Percentiles rank a stretch among this genome's conserved stretches.
Evolutionary conservation across 2,329 filamentous ascomycete genomes (phyloP).

Genomic region (Paraphoma chrysanthemicola): DNA sequence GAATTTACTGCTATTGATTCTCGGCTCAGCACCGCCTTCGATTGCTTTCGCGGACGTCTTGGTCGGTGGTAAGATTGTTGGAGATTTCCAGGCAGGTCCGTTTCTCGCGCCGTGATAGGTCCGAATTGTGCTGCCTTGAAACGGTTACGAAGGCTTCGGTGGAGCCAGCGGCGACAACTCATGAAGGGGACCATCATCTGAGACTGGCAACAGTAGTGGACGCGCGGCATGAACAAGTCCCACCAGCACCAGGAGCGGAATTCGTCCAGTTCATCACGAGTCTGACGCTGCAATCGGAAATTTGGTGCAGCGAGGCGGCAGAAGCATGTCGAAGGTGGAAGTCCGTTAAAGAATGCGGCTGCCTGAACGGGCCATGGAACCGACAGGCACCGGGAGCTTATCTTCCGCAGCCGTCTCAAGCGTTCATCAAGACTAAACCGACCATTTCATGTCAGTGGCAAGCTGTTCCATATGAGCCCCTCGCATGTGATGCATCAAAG

Average conservation of each 20-base stretch:
- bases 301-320: constrained; percentile 9
- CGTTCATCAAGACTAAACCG: constrained; percentile 15
- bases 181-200: constrained; percentile 23
- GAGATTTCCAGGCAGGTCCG: constrained; percentile 27
- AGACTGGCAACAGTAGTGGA: constrained; percentile 22
- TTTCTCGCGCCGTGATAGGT: constrained; percentile 31
- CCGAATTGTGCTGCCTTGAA: constrained; percentile 39
- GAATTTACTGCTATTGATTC: too few relatives aligned
- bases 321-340: constrained; percentile 14
- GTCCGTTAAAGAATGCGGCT: constrained; percentile 10
- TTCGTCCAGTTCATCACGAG: constrained; percentile 6
- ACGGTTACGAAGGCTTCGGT: constrained; percentile 21
- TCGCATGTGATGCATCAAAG: constrained; percentile 29
- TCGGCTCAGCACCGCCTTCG: too few relatives aligned
- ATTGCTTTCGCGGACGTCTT: background rate
- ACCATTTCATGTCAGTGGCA: constrained; percentile 19
- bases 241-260: too few relatives aligned
- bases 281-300: constrained; percentile 6
- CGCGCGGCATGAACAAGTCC: too few relatives aligned
- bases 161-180: constrained; percentile 14
- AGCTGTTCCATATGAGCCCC: constrained; percentile 19
- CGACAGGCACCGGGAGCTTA: constrained; percentile 6
- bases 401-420: constrained; percentile 13
- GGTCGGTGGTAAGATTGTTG: background rate
- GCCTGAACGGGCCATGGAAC: constrained; percentile 2